A percentile compares a stretch with the other conserved stretches of the same genome.
Conservation (phyloP, 2,329 filamentous ascomycete species). For the Diaporthe ilicicola region DNA sequence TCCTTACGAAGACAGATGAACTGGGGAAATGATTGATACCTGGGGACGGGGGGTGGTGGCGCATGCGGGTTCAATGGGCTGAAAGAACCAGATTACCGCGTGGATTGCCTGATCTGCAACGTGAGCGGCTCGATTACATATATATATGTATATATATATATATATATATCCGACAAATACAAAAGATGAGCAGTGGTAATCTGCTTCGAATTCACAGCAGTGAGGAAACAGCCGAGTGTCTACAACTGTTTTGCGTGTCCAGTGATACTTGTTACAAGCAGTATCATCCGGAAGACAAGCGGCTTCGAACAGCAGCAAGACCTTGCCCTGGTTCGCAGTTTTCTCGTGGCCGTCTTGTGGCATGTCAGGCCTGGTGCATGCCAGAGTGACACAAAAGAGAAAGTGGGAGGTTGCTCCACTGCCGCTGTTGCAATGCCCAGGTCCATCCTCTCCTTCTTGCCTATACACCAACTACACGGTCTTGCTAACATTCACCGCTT, state of each 20-base stretch:
- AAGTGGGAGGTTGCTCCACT: no score
- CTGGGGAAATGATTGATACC: not conserved
- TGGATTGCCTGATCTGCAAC: not conserved
- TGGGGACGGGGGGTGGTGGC: not conserved
- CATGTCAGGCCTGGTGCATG: no score
- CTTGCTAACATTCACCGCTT: no score
- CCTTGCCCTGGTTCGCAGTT: no score
- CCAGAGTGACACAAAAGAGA: no score
- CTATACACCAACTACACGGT: no score
- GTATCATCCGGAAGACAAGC: no score
- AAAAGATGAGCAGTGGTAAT: not conserved
- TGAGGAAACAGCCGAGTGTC: not conserved
- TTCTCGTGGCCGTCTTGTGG: not conserved
- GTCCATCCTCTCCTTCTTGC: no score
- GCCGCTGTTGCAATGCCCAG: no score
- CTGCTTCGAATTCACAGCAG: not conserved
- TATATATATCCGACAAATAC: not conserved
- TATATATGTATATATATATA: not conserved
- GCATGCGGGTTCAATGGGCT: not conserved
- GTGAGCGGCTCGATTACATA: not conserved
- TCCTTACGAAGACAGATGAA: not conserved
- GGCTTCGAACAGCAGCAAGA: no score
- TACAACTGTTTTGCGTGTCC: not conserved
- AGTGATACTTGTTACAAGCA: not conserved
- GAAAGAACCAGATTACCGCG: not conserved